Evolutionary conservation across 208 protist genomes (phyloP).

Genomic region (Leishmania amazonensis): DNA sequence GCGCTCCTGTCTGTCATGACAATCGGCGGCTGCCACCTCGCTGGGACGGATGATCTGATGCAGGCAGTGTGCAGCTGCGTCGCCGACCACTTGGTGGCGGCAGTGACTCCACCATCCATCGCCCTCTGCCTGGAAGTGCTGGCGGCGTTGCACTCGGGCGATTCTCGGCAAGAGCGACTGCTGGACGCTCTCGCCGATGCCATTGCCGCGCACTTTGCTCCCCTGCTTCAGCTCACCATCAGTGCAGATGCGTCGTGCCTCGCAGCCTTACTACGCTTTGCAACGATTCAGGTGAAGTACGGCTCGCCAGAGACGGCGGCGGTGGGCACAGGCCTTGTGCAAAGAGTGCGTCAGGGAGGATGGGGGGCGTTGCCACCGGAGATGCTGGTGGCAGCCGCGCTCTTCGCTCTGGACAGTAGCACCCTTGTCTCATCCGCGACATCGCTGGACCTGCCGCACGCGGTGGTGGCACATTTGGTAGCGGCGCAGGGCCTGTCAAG

Average conservation of each 20-base stretch:
- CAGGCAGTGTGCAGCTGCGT: conserved; percentile 9
- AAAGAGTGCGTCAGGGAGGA: conserved; percentile 19
- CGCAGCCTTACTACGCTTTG: conserved; percentile 26
- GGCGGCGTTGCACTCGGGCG: conserved; percentile 14
- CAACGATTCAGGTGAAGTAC: conserved; percentile 34
- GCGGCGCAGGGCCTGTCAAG: conserved; percentile 14
- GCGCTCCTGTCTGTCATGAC: conserved; percentile 30
- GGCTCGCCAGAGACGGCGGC: conserved; percentile 50
- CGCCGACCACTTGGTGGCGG: background rate
- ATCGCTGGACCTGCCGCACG: conserved; percentile 10
- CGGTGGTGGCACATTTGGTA: conserved; percentile 26
- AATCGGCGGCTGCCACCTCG: background rate
- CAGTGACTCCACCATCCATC: background rate
- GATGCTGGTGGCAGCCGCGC: conserved; percentile 22
- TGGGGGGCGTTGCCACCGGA: conserved; percentile 5
- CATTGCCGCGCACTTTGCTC: conserved; percentile 16
- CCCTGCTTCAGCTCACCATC: background rate
- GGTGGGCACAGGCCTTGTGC: conserved; percentile 23
- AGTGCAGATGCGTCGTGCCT: background rate
- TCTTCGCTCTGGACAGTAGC: conserved; percentile 17
- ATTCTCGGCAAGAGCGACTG: conserved; percentile 44
- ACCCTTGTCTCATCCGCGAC: background rate
- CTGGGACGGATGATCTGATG: conserved; percentile 2
- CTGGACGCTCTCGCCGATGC: conserved; percentile 42
- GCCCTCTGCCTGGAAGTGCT: conserved; percentile 27